Base-by-base conservation (phyloP, 2,329 filamentous ascomycete species). In the Calonectria naviculata region DNA sequence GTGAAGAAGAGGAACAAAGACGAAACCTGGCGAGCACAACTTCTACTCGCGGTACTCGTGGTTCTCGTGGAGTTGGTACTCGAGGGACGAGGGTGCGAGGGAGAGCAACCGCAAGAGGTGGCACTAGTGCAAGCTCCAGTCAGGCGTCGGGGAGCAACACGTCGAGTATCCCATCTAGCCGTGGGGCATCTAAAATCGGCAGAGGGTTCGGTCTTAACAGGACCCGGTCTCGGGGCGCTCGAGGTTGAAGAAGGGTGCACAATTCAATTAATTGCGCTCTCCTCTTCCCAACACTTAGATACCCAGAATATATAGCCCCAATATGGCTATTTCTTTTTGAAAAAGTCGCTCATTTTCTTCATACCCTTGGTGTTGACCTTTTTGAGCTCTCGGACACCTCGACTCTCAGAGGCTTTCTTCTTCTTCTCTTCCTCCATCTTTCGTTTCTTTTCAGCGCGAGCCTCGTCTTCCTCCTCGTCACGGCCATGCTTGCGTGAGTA, bases 291-390 rank as follows among this genome's bases (percentile, higher is more conserved):
- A 44, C 71, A 74, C 64, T 69, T 65, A 81, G 78, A 81, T 82
- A 81, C 80, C 81, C 80, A 71, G 71, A 71, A 74, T 75, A 76
- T 52, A 75, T n/a, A 71, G 70, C 44, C 46, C 42, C 46, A 68
- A 49, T 54, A 58, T 21, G 56, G 67, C 69, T 76, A 79, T 34
- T 89, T 90, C 84, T 96, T 97, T 71, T 91, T 91, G 83, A 99
- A 99, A 84, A 99, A 99, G 72, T 92, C 90, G 80, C 94, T 98
- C 89, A 99, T 90, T 87, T 98, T 99, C 89, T 94, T 97, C 97
- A 99, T 99, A 1, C 97, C 97, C 26, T 85, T 90, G 0, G 93
- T 95, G 83, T 98, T 94, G 58, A 95, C 96, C 85, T 98, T 99
- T 81, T 93, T 93, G 79, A 99, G 82, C 58, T 95, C 89, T 80